Evolutionary conservation across 2,329 filamentous ascomycete genomes (phyloP), one percentile per base, ranked within the genome.

Genomic region (Aspergillus brasiliensis): DNA sequence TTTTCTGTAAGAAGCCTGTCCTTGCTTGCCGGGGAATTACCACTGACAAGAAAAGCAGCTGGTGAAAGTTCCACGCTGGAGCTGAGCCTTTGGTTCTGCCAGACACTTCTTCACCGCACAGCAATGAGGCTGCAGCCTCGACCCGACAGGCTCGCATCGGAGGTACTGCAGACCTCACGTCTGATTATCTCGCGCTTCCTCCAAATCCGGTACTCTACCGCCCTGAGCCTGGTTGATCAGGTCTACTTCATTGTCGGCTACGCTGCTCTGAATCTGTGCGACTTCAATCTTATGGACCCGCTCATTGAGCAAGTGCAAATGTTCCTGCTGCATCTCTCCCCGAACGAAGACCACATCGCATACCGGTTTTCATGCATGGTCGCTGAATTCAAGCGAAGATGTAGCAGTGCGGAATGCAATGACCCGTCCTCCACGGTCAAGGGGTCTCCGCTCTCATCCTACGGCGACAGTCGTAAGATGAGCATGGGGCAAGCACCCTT

Each of bases 81-180:
- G 31, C 66, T 74, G n/a, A 71, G 69, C 58, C 62, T 74, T 49
- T 72, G 69, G 70, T 75, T 73, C 62, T 74, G 71, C 52, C 70
- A 75, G 52, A 68, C 74, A n/a, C 70, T 75, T 21, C 69, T 75
- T 3, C 65, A 74, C 58, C 65, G 73, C 19, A 74, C 71, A 5
- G 68, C 71, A 7, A 59, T 71, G 42, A 63, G 68, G 27, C 59
- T 70, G 31, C 70, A 69, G 55, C 60, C 65, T 1, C 67, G 73
- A 8, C 63, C 64, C 6, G 69, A 73, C 37, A 63, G 62, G 23
- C 68, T 73, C 3, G 27, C 66, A 2, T 57, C 69, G 4, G 71
- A 73, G 53, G 68, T 73, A 19, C 63, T 72, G 61, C 67, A 68
- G 44, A 70, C 65, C 8, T 67, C 72, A 23, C 69, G 72, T 11